Evolutionary conservation across 2,329 filamentous ascomycete species (phyloP), one percentile per base, ranked within the genome.

Genomic region (Rhynchosporium secalis): DNA sequence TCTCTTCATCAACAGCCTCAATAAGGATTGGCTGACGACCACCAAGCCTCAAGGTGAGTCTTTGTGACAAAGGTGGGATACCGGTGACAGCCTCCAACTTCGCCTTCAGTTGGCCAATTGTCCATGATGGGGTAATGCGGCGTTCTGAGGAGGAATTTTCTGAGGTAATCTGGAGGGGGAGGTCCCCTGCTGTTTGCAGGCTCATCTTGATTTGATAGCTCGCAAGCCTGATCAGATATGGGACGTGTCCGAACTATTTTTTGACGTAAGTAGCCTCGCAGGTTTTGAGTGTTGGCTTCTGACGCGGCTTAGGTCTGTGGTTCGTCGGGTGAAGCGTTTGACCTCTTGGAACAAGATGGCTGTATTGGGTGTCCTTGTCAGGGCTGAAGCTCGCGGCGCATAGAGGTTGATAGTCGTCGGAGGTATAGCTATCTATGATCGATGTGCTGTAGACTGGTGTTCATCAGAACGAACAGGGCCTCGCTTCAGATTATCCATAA

Each of bases 61-160:
- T 85, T 76, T 98, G 95, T 64, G 83, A 86, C 36, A 83, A 83
- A 10, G 93, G 90, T 15, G 95, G 94, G 43, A 98, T 87, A 65
- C 95, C 95, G 1, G 94, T 98, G 77, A 98, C 88, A 65, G 92
- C 89, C 77, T 98, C 94, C 57, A 99, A 86, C 76, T 95, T 96
- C 58, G 82, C 78, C 79, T 94, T 96, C 71, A 98, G 83, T 71
- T 91, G 87, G 60, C 83, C 81, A 73, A 99, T 89, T 65, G 88
- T 89, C 95, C 95, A 99, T 69, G 93, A 89, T 13, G 94, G 94
- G 31, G 91, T 94, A 75, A 98, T 87, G 69, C 95, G 91, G 65
- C 94, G 90, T 78, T 99, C 95, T 57, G 92, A 93, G 55, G 88
- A 85, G 54, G 89, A 83, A 76, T 89, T 90, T 64, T 91, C 87